Percentiles rank a stretch among this genome's conserved stretches.
These are phyloP conservation scores for Kuraishia capsulata DNA, from an alignment of 805 yeast genomes.

Conservation along the genomic window DNA sequence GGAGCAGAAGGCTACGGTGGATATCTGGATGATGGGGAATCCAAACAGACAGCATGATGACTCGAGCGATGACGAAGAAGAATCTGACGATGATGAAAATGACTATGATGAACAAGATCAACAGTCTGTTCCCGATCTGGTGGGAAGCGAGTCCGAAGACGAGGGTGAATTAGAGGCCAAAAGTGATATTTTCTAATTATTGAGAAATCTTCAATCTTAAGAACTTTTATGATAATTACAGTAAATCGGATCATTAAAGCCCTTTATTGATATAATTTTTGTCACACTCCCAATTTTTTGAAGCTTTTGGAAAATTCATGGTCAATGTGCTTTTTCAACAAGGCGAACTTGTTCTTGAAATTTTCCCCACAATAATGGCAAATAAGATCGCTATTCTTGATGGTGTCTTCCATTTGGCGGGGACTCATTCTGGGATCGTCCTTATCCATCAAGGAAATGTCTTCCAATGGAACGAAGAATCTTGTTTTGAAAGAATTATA, in stretches of 20 bases:
- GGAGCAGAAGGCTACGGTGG: conserved; percentile 40
- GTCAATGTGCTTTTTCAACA: conserved; percentile 30
- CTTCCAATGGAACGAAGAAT: conserved; percentile 52
- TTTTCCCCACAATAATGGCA: conserved; percentile 33
- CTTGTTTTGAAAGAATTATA: conserved; percentile 61
- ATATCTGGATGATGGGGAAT: conserved; percentile 74
- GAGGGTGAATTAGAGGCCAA: background rate
- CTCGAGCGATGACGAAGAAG: conserved; percentile 11
- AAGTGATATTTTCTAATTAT: background rate
- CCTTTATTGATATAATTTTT: too few species aligned
- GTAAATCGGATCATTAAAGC: too few species aligned
- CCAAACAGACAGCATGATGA: conserved; percentile 34
- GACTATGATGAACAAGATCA: conserved; percentile 16
- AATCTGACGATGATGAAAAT: conserved; percentile 13
- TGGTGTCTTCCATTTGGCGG: conserved; percentile 27
- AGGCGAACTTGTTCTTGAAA: conserved; percentile 31
- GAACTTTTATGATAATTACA: too few species aligned
- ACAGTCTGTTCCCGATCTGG: conserved; percentile 10
- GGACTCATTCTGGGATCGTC: conserved; percentile 31
- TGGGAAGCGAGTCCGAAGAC: background rate
- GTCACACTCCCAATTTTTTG: background rate
- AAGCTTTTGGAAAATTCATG: conserved; percentile 21
- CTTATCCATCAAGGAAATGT: conserved; percentile 29
- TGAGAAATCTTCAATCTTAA: too few species aligned
- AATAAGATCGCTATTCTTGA: conserved; percentile 24